Base-by-base conservation (phyloP, 176 grass and related monocot genomes). In the Coix lacrymajobi region DNA sequence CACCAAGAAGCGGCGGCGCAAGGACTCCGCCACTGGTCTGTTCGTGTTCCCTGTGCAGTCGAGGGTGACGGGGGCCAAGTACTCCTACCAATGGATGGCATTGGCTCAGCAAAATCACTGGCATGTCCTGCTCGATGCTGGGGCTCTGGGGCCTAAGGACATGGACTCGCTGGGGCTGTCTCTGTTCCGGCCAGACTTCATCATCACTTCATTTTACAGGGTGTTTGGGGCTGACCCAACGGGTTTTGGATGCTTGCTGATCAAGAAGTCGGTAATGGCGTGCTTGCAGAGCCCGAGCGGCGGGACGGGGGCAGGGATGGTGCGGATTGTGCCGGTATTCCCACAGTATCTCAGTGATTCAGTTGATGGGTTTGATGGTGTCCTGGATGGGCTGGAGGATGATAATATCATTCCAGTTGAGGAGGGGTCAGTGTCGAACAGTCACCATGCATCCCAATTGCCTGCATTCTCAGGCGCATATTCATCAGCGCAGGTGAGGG, bases 71-170 rank as follows among this genome's bases (percentile, higher is more conserved):
- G 96, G 96, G 2, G 87, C 96, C 0, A 99, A 99, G 85, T 99
- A 99, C 75, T 96, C 96, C 0, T 99, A 99, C 71, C 96, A 99
- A 74, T 99, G 93, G 93, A 99, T 99, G 96, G 96, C 96, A 86
- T 77, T 99, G 89, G 96, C 96, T 22, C 96, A 99, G 77, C 96
- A 99, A 93, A 99, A 96, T 62, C 91, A 93, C 78, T 99, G 96
- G 96, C 96, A 99, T 78, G 96, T 99, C 19, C 85, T 99, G 76
- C 88, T 99, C 9, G 96, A 99, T 76, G 96, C 96, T 29, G 96
- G 96, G 32, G 94, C 96, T 51, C 84, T 99, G 81, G 96, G 96
- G 26, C 96, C 96, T 0, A 99, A 99, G 83, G 96, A 99, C 52
- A 99, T 99, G 96, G 96, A 99, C 85, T 99, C 96, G 2, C 79